These are phyloP conservation scores for Zygosaccharomyces rouxii DNA, from an alignment of 805 yeast genomes.

Conservation along the genomic window DNA sequence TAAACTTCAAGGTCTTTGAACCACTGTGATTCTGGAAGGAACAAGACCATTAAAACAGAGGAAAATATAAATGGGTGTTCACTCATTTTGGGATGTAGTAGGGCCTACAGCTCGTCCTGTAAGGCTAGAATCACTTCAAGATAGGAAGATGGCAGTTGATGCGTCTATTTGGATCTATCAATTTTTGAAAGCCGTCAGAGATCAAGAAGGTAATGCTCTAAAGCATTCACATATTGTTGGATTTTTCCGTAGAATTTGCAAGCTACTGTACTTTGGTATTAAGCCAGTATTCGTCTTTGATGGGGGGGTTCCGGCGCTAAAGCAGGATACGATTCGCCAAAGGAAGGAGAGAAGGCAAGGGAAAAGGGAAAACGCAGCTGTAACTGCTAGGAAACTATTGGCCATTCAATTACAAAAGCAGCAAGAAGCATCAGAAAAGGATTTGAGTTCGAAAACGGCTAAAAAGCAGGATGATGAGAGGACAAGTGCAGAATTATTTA, in stretches of 20 bases:
- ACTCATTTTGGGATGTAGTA: constrained; percentile 86
- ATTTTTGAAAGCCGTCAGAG: constrained; percentile 90
- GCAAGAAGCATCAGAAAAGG: constrained; percentile 6
- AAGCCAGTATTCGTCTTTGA: constrained; percentile 90
- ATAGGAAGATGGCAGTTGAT: constrained; percentile 84
- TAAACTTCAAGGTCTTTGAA: background rate
- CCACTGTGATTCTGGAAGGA: background rate
- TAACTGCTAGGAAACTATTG: constrained; percentile 74
- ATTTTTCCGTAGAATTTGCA: constrained; percentile 89
- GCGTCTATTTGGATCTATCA: constrained; percentile 99
- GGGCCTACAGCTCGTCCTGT: constrained; percentile 91
- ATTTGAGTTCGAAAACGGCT: constrained; percentile 1
- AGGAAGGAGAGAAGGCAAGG: constrained; percentile 75
- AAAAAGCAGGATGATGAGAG: constrained; percentile 21
- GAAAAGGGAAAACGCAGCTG: constrained; percentile 59
- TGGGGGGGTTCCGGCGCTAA: constrained; percentile 87
- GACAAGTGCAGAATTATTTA: constrained; percentile 36
- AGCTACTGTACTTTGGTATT: constrained; percentile 79
- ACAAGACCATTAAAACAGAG: background rate
- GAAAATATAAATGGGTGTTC: constrained; percentile 74
- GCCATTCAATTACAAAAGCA: constrained; percentile 69
- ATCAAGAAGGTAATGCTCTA: constrained; percentile 71
- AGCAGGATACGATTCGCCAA: constrained; percentile 68
- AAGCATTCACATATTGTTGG: constrained; percentile 89
- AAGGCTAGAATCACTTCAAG: constrained; percentile 73